Evolutionary conservation across 164 flowering plant genomes (phyloP).

Genomic region (Berberis thunbergii): DNA sequence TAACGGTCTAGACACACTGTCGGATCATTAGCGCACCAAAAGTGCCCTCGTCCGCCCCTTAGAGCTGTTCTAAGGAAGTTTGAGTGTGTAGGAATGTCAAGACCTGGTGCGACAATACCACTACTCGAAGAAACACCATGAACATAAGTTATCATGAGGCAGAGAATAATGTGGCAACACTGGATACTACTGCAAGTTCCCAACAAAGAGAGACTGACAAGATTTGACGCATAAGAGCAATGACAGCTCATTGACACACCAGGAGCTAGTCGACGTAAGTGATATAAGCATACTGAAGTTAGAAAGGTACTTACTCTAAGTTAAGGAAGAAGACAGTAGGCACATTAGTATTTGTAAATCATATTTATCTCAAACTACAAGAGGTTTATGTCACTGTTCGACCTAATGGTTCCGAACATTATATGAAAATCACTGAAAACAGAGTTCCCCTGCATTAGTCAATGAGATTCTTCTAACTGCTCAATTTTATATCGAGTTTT

Average conservation of each 20-base stretch:
- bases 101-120: background rate
- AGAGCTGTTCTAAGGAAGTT: conserved; percentile 21
- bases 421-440: too few relatives aligned
- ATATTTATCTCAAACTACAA: background rate
- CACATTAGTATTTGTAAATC: background rate
- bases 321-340: too few relatives aligned
- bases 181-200: background rate
- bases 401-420: too few relatives aligned
- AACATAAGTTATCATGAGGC: background rate
- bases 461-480: too few relatives aligned
- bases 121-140: conserved; percentile 5
- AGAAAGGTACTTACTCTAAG: background rate
- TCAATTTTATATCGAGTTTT: too few relatives aligned
- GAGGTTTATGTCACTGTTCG: too few relatives aligned
- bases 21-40: conserved; percentile 23
- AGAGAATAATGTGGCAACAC: conserved; percentile 1
- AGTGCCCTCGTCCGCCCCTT: conserved; percentile 12
- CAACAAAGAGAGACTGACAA: background rate
- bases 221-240: too few relatives aligned
- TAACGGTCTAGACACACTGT: conserved; percentile 20
- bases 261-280: background rate
- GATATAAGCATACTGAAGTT: background rate
- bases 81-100: conserved; percentile 14
- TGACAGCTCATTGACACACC: background rate
- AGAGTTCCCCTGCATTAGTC: too few relatives aligned